Base-by-base conservation (phyloP, 306 rosid genomes). In the Sicyos baderoa region DNA sequence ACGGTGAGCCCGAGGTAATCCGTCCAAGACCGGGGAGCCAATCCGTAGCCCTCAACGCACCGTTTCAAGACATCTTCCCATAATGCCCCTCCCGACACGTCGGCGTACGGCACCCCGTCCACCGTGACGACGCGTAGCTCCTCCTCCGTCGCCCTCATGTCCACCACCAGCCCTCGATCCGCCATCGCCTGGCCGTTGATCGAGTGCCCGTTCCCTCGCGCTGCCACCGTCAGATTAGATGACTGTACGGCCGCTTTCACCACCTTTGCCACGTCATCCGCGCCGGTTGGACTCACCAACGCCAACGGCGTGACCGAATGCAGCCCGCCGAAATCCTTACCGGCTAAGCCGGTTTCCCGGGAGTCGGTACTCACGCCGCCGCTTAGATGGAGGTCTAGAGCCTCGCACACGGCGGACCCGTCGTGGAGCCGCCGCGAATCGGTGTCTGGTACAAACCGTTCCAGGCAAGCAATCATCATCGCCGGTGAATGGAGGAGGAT, bases 101-200 rank as follows among this genome's bases (percentile, higher is more conserved):
- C 97, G 10, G 82, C 95, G 74, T 81, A 79, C 3, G 27, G 40
- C 1, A 67, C 47, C 4, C 81, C 89, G 11, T 83, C 57, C 11
- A 70, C 23, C 17, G 16, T 6, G n/a, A 65, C 49, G 40, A 82
- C 75, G 0, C 67, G 76, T 54, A 86, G 70, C 59, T 66, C 59
- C 48, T 79, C 83, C 59, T 75, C 88, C 82, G 84, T 72, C 58
- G 91, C 80, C 5, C 90, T 90, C 97, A 90, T 90, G 86, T 94
- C 96, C 17, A 94, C 52, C 70, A 94, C 90, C 3, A 94, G 77
- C 0, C 99, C 99, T 13, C 77, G 80, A 47, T 88, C 84, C 1
- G 95, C 89, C 99, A 94, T 86, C 49, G 97, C 95, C 82, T 94
- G 99, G 21, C 99, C 99, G 89, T 90, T 90, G 57, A 94, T 90